These are phyloP conservation scores for Bipolaris sorokiniana DNA, from an alignment of 2,329 filamentous ascomycete genomes.

Conservation along the genomic window DNA sequence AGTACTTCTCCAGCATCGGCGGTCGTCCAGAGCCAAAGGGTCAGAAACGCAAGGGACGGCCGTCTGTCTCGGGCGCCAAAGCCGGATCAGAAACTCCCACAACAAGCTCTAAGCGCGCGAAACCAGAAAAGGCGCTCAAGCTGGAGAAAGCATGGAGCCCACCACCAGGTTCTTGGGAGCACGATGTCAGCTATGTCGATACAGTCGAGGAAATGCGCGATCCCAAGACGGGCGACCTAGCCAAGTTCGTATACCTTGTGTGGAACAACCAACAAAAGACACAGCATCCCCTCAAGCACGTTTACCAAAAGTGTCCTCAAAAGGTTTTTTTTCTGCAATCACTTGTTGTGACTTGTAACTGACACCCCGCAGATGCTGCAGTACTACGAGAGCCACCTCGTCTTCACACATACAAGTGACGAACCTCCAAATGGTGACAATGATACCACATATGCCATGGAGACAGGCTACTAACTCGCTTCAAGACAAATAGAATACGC, in stretches of 20 bases:
- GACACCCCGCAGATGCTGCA: conserved; percentile 46
- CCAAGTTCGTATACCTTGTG: conserved; percentile 70
- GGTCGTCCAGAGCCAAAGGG: conserved; percentile 66
- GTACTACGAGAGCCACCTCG: conserved; percentile 59
- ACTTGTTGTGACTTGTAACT: neutral
- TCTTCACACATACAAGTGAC: conserved; percentile 29
- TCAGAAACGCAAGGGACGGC: conserved; percentile 56
- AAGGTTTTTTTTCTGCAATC: conserved; percentile 55
- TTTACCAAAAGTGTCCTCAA: conserved; percentile 79
- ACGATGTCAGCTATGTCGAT: conserved; percentile 72
- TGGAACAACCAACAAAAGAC: conserved; percentile 79
- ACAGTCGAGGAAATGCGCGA: conserved; percentile 68
- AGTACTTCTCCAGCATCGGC: conserved; percentile 69
- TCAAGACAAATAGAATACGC: conserved; percentile 13
- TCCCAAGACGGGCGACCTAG: conserved; percentile 52
- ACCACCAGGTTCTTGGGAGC: conserved; percentile 78
- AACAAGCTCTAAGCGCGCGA: conserved; percentile 37
- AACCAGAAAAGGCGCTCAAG: conserved; percentile 51
- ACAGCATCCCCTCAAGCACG: conserved; percentile 69
- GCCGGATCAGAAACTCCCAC: conserved; percentile 34
- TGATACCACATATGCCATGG: conserved; percentile 11
- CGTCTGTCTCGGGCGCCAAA: conserved; percentile 26
- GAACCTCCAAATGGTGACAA: conserved; percentile 20
- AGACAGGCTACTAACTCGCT: conserved; percentile 11
- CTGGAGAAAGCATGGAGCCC: conserved; percentile 64